phyloP scores from a whole-genome alignment of 441 rosid genomes.

The Bruguiera hainesii region DNA sequence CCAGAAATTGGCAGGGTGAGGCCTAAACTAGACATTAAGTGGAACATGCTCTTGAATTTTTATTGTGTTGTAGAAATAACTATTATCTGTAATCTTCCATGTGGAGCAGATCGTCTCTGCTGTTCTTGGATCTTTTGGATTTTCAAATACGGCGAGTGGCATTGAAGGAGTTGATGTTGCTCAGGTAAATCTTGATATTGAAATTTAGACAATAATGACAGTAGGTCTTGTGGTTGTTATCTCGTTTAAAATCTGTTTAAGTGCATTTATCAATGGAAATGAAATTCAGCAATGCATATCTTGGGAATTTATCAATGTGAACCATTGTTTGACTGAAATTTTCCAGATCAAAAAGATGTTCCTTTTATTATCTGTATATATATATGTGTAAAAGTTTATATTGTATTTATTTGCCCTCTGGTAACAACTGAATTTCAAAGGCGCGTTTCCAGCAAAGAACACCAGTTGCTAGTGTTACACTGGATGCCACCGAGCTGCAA shows the following conservation, averaged over 20 bases:
- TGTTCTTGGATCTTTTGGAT: conserved; percentile 70
- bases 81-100: conserved; percentile 9
- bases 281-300: neutral
- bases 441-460: conserved; percentile 43
- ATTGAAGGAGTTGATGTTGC: conserved; percentile 37
- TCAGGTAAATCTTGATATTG: conserved; percentile 38
- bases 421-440: conserved; percentile 28
- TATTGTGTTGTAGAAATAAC: neutral
- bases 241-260: conserved; percentile 7
- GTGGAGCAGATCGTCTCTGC: conserved; percentile 64
- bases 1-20: conserved; percentile 72
- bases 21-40: conserved; percentile 20
- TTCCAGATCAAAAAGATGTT: neutral
- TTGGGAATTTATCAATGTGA: neutral
- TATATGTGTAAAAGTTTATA: neutral
- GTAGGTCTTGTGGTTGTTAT: neutral
- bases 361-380: conserved; percentile 2
- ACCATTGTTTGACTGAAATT: too few relatives aligned
- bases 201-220: conserved; percentile 10
- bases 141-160: conserved; percentile 45
- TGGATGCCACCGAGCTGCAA: conserved; percentile 33
- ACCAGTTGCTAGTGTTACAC: conserved; percentile 27
- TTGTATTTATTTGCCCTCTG: neutral
- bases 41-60: conserved; percentile 12
- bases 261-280: neutral